Conservation (phyloP, 2,329 filamentous ascomycete species). For the Cladophialophora chaetospira region DNA sequence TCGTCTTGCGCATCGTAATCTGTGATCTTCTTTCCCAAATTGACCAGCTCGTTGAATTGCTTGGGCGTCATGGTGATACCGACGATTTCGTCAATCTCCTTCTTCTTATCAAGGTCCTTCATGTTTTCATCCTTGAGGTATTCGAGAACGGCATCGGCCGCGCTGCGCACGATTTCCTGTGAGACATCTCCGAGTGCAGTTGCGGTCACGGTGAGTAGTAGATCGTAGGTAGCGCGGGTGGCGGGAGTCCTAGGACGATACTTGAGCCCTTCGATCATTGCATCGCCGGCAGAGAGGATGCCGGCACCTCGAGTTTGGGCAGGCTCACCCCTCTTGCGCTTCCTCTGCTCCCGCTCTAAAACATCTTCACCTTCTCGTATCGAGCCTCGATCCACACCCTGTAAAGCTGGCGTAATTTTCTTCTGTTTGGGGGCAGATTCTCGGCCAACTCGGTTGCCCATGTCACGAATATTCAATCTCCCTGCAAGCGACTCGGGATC, state of each 20-base stretch:
- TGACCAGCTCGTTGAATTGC: conserved; percentile 95
- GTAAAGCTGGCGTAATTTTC: conserved; percentile 66
- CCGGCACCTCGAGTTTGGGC: conserved; percentile 71
- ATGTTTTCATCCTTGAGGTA: conserved; percentile 91
- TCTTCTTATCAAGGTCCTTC: conserved; percentile 98
- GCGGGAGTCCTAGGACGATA: conserved; percentile 90
- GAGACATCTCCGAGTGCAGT: conserved; percentile 89
- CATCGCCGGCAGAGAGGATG: conserved; percentile 80
- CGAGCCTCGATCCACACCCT: conserved; percentile 72
- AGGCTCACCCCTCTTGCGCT: conserved; percentile 75
- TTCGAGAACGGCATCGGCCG: conserved; percentile 87
- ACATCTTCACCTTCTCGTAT: conserved; percentile 82
- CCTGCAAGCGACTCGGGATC: conserved; percentile 97
- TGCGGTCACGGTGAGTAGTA: conserved; percentile 89
- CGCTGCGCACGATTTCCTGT: conserved; percentile 87
- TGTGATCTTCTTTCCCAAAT: conserved; percentile 97
- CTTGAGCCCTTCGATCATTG: conserved; percentile 84
- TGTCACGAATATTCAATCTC: conserved; percentile 88
- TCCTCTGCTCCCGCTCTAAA: conserved; percentile 78
- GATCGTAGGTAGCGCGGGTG: conserved; percentile 88
- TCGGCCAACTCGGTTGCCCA: conserved; percentile 81
- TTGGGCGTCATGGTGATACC: conserved; percentile 81
- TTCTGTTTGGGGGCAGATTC: conserved; percentile 80
- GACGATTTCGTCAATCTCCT: conserved; percentile 90
- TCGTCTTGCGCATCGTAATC: conserved; percentile 97